phyloP scores from a whole-genome alignment of 257 asterid species.

The Parsonsia alboflavescens region DNA sequence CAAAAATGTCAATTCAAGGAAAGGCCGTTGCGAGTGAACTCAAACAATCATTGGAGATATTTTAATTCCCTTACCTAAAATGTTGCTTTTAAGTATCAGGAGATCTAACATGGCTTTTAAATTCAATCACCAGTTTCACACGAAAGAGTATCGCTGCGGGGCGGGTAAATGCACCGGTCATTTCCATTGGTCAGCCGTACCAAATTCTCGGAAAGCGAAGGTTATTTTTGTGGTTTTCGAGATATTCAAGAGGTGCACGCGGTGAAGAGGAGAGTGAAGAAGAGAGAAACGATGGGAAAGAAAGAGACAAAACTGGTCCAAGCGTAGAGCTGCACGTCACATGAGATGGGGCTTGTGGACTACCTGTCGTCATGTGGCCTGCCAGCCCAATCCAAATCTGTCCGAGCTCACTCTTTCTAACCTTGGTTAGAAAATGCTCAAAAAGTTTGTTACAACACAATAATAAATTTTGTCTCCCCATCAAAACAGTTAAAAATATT shows the following conservation, averaged over 20 bases:
- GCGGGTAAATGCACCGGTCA: not conserved
- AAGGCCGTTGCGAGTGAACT: not conserved
- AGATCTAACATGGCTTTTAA: not conserved
- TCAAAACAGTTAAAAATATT: too few relatives aligned
- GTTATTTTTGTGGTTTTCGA: not conserved
- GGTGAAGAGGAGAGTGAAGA: slow-evolving; percentile 18
- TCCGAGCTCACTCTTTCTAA: not conserved
- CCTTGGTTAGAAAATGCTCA: not conserved
- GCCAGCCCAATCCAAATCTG: slow-evolving; percentile 22
- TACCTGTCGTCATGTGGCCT: slow-evolving; percentile 39
- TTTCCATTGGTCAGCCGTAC: not conserved
- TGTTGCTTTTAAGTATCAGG: slow-evolving; percentile 1
- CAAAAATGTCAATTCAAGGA: slow-evolving; percentile 14
- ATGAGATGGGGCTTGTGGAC: slow-evolving; percentile 23
- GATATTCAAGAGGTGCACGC: rapidly evolving
- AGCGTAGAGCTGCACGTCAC: slow-evolving; percentile 31
- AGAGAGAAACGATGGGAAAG: slow-evolving; percentile 12
- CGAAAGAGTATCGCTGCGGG: not conserved
- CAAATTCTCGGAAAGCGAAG: too few relatives aligned
- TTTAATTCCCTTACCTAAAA: not conserved
- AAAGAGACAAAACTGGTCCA: slow-evolving; percentile 35
- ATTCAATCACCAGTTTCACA: not conserved
- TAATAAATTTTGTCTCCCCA: too few relatives aligned
- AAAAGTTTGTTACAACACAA: too few relatives aligned
- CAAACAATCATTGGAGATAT: not conserved